Evolutionary conservation across 179 eudicot species (phyloP).

Genomic region (Dionaea muscipula): DNA sequence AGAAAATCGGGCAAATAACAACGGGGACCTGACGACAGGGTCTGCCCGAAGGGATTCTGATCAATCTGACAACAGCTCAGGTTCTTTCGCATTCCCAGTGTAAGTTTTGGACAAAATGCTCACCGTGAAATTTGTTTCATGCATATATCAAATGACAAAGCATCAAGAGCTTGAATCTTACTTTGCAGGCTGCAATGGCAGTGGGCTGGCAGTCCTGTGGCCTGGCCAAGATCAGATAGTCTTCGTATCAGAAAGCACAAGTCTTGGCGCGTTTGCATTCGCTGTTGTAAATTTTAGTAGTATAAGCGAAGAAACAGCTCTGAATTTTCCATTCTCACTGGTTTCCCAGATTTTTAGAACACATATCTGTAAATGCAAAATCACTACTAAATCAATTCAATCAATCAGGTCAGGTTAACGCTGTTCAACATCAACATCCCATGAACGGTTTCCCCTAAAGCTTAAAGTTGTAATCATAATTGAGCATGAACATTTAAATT

Average conservation of each 20-base stretch:
- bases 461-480: no score
- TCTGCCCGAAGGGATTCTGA: no score
- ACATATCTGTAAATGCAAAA: not conserved
- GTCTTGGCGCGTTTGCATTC: slow-evolving; percentile 20
- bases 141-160: not conserved
- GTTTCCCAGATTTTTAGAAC: not conserved
- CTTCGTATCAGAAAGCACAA: slow-evolving; percentile 23
- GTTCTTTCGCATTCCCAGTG: slow-evolving; percentile 67
- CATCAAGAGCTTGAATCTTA: not conserved
- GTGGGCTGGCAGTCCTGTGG: slow-evolving; percentile 49
- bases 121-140: no score
- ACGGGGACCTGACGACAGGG: no score
- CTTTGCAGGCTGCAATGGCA: slow-evolving; percentile 41
- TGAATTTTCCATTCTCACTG: not conserved
- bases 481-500: no score
- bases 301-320: not conserved
- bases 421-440: not conserved
- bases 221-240: slow-evolving; percentile 36
- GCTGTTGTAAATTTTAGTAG: slow-evolving; percentile 31
- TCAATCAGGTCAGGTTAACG: not conserved
- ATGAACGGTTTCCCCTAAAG: not conserved
- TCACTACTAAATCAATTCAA: not conserved
- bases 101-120: slow-evolving; percentile 18
- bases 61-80: slow-evolving; percentile 19
- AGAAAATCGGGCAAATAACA: no score